Percentiles rank a stretch among this genome's conserved stretches.
These are phyloP conservation scores for Arabis hirsuta DNA, from an alignment of 345 rosid genomes.

Conservation along the genomic window DNA sequence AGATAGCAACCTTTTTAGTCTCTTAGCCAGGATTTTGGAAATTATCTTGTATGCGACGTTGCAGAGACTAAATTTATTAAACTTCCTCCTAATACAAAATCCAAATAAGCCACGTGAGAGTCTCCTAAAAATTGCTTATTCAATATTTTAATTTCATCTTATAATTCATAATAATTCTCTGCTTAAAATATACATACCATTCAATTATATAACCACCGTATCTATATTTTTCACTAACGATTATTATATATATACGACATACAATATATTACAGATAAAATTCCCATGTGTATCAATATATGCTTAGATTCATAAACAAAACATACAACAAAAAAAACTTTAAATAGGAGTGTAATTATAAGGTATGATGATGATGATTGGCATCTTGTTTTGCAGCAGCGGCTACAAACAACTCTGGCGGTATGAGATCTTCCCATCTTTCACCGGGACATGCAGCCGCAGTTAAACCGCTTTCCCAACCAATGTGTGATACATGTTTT, in stretches of 20 bases:
- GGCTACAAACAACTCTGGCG: constrained; percentile 38
- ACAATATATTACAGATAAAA: constrained; percentile 3
- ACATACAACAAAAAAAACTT: not conserved
- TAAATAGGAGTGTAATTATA: constrained; percentile 28
- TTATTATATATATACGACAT: not conserved
- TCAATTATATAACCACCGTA: no score
- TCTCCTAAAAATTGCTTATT: no score
- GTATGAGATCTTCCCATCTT: constrained; percentile 42
- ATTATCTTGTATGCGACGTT: no score
- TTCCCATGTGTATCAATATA: constrained; percentile 5
- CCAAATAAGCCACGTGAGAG: no score
- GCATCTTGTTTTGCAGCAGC: constrained; percentile 16
- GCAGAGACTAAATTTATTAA: no score
- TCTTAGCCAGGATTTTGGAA: no score
- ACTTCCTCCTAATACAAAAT: no score
- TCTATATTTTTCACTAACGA: no score
- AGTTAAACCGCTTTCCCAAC: constrained; percentile 52
- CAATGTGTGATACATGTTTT: constrained; percentile 80
- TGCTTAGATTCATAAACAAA: constrained; percentile 9
- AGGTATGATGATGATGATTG: constrained; percentile 21
- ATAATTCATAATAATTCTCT: no score
- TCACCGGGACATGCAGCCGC: constrained; percentile 1
- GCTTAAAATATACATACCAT: no score
- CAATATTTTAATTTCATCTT: no score
- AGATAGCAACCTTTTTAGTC: no score